These are phyloP conservation scores for Ustulina deusta DNA, from an alignment of 2,329 filamentous ascomycete species.

Conservation along the genomic window DNA sequence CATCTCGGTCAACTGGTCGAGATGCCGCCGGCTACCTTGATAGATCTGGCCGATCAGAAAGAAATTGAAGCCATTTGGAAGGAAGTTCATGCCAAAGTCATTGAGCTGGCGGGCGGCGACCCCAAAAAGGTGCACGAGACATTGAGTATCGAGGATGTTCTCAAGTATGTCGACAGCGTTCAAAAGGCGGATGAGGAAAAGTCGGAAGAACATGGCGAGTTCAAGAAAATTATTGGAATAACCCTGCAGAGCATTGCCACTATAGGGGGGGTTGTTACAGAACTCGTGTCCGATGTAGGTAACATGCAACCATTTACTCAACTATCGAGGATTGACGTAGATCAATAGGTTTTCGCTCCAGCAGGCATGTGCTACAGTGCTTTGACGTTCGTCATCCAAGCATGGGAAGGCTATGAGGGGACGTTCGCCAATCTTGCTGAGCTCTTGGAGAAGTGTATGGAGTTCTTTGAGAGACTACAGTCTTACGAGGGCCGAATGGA, in stretches of 20 bases:
- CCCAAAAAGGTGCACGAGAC: slow-evolving; percentile 43
- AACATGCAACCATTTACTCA: background rate
- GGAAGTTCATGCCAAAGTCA: slow-evolving; percentile 51
- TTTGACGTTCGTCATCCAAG: slow-evolving; percentile 53
- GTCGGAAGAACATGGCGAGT: slow-evolving; percentile 47
- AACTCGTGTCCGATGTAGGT: slow-evolving; percentile 46
- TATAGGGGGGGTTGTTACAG: slow-evolving; percentile 51
- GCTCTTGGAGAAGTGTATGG: slow-evolving; percentile 51
- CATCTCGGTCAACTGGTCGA: slow-evolving; percentile 3
- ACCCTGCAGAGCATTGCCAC: slow-evolving; percentile 53
- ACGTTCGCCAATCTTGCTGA: slow-evolving; percentile 52
- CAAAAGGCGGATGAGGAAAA: slow-evolving; percentile 48
- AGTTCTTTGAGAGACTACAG: slow-evolving; percentile 52
- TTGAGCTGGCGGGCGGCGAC: slow-evolving; percentile 51
- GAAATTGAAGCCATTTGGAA: slow-evolving; percentile 52
- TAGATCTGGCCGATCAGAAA: slow-evolving; percentile 46
- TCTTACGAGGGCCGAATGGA: slow-evolving; percentile 53
- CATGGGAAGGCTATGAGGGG: slow-evolving; percentile 53
- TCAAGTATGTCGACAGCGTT: slow-evolving; percentile 48
- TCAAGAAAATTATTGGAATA: slow-evolving; percentile 47
- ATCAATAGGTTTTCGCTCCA: slow-evolving; percentile 51
- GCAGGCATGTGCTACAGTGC: slow-evolving; percentile 53
- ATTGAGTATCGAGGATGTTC: slow-evolving; percentile 49
- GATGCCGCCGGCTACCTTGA: slow-evolving; percentile 45
- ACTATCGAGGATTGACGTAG: slow-evolving; percentile 21